Conservation (phyloP, 441 rosid genomes). For the Erodium moschatum region DNA sequence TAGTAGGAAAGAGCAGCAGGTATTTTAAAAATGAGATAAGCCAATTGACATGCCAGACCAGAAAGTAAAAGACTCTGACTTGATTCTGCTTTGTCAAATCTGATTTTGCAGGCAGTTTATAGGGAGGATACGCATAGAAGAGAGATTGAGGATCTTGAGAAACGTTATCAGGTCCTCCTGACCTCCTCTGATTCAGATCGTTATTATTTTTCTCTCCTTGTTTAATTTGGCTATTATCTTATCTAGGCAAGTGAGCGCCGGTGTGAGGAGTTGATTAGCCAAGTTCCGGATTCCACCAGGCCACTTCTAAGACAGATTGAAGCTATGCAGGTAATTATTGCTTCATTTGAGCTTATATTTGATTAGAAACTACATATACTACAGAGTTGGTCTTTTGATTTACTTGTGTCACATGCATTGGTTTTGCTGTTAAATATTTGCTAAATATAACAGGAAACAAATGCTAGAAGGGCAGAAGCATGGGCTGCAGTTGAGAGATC, state of each 20-base stretch:
- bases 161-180: slow-evolving; percentile 71
- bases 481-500: slow-evolving; percentile 96
- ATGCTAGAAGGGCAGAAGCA: slow-evolving; percentile 81
- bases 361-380: slow-evolving; percentile 11
- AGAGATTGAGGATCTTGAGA: slow-evolving; percentile 86
- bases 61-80: slow-evolving; percentile 5
- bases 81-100: slow-evolving; percentile 16
- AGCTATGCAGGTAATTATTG: slow-evolving; percentile 73
- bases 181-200: slow-evolving; percentile 8
- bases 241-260: slow-evolving; percentile 92
- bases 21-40: slow-evolving; percentile 23
- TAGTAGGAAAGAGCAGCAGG: slow-evolving; percentile 94
- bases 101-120: slow-evolving; percentile 51
- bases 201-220: background rate
- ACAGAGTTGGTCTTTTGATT: slow-evolving; percentile 8
- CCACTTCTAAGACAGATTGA: slow-evolving; percentile 95
- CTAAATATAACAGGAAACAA: slow-evolving; percentile 58
- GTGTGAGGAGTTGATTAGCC: slow-evolving; percentile 91
- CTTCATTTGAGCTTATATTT: slow-evolving; percentile 14
- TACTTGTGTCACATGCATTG: background rate
- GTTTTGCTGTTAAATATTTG: slow-evolving; percentile 6
- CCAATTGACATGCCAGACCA: slow-evolving; percentile 9
- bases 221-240: slow-evolving; percentile 5
- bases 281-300: slow-evolving; percentile 97
- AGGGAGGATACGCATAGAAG: slow-evolving; percentile 69